A percentile compares a stretch with the other conserved stretches of the same genome.
These are phyloP conservation scores for Coemansia sp. DNA, from an alignment of 192 early-diverging fungal genomes.

Conservation along the genomic window DNA sequence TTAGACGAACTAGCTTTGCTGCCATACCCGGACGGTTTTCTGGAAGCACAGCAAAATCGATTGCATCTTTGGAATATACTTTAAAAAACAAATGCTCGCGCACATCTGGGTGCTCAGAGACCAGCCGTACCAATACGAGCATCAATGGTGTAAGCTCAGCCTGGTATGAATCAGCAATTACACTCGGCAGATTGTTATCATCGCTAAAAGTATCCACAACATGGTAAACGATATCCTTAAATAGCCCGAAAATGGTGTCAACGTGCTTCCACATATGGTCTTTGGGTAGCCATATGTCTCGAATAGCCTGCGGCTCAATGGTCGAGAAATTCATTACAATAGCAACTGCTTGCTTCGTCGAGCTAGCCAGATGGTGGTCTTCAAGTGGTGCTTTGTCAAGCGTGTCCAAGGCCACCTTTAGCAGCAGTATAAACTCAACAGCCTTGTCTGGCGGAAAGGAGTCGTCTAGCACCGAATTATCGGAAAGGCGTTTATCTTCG, in stretches of 20 bases:
- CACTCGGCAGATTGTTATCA: not conserved
- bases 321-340: constrained; percentile 45
- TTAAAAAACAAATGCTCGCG: constrained; percentile 26
- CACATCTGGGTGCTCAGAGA: constrained; percentile 25
- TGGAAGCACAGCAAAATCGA: constrained; percentile 32
- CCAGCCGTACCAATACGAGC: constrained; percentile 38
- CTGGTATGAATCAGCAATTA: constrained; percentile 5
- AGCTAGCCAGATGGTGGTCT: constrained; percentile 16
- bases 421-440: constrained; percentile 16
- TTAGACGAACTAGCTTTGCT: constrained; percentile 33
- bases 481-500: not conserved
- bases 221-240: constrained; percentile 14
- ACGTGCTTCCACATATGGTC: constrained; percentile 13
- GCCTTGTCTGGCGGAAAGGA: constrained; percentile 28
- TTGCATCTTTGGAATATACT: constrained; percentile 18
- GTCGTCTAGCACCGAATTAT: constrained; percentile 10
- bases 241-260: constrained; percentile 10
- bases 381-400: constrained; percentile 9
- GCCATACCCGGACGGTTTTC: constrained; percentile 35
- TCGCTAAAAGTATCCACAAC: not conserved
- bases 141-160: constrained; percentile 34
- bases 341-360: constrained; percentile 36
- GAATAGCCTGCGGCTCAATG: constrained; percentile 7
- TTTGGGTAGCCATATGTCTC: constrained; percentile 26
- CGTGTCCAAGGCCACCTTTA: constrained; percentile 19